These are phyloP conservation scores for Acanthochlamys bracteata DNA, from an alignment of 106 monocot species.

Conservation along the genomic window DNA sequence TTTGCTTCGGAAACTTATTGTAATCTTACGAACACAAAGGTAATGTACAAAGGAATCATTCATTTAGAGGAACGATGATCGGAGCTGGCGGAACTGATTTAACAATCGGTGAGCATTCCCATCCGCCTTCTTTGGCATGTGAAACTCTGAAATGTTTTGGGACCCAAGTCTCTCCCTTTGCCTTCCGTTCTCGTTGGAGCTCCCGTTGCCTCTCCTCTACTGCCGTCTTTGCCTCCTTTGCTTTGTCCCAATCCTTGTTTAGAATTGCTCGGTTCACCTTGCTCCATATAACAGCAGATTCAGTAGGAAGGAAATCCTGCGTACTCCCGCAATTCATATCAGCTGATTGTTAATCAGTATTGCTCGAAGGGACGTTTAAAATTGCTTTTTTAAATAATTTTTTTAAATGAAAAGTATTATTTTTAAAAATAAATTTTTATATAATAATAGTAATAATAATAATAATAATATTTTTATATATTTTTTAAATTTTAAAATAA, in stretches of 20 bases:
- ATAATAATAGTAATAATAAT: too few relatives aligned
- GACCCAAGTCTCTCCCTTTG: slow-evolving; percentile 40
- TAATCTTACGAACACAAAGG: too few relatives aligned
- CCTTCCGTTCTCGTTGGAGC: slow-evolving; percentile 38
- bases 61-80: slow-evolving; percentile 22
- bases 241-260: slow-evolving; percentile 68
- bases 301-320: slow-evolving; percentile 48
- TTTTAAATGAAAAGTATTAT: too few relatives aligned
- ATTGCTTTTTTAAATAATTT: too few relatives aligned
- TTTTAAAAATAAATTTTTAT: too few relatives aligned
- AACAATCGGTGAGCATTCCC: slow-evolving; percentile 69
- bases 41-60: not conserved
- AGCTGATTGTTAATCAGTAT: too few relatives aligned
- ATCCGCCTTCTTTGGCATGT: slow-evolving; percentile 50
- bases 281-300: slow-evolving; percentile 71
- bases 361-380: too few relatives aligned
- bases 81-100: slow-evolving; percentile 56
- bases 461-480: too few relatives aligned
- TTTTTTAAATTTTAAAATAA: too few relatives aligned
- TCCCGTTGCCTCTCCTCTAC: slow-evolving; percentile 68
- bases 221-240: slow-evolving; percentile 45
- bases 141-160: slow-evolving; percentile 61
- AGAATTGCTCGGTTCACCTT: slow-evolving; percentile 63
- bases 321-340: too few relatives aligned
- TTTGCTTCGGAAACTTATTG: too few relatives aligned